Conservation (phyloP, 2,329 filamentous ascomycete species). For the Arthrobotrys conoides region DNA sequence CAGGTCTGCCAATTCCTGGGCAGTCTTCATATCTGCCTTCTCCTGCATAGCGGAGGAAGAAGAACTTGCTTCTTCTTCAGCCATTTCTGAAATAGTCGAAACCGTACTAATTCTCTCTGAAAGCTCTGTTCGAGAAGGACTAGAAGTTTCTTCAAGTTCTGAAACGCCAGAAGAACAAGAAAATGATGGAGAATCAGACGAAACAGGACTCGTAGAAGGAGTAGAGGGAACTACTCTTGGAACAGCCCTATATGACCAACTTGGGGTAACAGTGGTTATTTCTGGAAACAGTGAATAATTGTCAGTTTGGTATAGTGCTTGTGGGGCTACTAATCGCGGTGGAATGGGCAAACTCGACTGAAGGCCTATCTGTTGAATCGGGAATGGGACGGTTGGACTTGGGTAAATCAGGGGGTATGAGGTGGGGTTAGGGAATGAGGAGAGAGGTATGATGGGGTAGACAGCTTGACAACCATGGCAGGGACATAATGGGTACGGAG, state of each 20-base stretch:
- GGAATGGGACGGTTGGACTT: conserved; percentile 5
- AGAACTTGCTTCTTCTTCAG: conserved; percentile 39
- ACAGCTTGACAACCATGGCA: conserved; percentile 28
- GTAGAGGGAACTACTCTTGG: conserved; percentile 10
- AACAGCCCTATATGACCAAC: conserved; percentile 9
- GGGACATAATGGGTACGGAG: conserved; percentile 23
- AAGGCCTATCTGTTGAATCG: conserved; percentile 12
- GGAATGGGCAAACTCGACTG: neutral
- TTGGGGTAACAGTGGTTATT: neutral
- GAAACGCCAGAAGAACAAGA: neutral
- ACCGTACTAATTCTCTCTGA: neutral
- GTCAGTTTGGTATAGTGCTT: conserved; percentile 33
- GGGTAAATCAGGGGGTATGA: conserved; percentile 6
- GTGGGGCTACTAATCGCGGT: neutral
- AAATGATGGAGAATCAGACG: conserved; percentile 3
- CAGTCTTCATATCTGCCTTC: conserved; percentile 45
- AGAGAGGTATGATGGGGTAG: neutral
- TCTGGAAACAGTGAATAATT: conserved; percentile 20
- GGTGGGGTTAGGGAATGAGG: neutral
- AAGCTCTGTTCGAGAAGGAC: neutral
- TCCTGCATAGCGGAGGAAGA: conserved; percentile 23
- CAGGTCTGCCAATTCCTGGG: conserved; percentile 60
- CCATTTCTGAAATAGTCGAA: conserved; percentile 13
- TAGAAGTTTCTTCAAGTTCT: neutral
- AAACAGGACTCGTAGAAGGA: neutral